phyloP scores from a whole-genome alignment of 176 grass and related monocot species.

The Otatea glauca region DNA sequence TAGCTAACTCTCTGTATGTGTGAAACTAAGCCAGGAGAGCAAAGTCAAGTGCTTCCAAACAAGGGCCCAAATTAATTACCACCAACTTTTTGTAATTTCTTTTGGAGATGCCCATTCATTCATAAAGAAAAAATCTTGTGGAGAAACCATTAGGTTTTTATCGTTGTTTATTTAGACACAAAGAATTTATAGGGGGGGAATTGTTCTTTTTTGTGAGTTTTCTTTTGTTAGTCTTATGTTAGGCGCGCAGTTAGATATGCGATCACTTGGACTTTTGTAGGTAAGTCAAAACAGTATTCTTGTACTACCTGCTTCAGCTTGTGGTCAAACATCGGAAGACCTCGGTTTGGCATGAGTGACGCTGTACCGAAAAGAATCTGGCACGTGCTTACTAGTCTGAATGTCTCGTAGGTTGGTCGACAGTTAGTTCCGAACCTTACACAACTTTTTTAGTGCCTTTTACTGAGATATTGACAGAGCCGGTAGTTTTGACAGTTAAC shows the following conservation, averaged over 20 bases:
- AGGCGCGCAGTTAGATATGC: constrained; percentile 32
- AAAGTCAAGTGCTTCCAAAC: constrained; percentile 43
- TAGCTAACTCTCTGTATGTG: background rate
- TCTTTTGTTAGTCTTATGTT: constrained; percentile 37
- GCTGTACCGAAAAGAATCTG: constrained; percentile 45
- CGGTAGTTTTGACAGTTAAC: constrained; percentile 31
- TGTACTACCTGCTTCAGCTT: background rate
- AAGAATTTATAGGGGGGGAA: no score
- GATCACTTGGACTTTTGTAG: constrained; percentile 31
- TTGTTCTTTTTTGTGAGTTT: background rate
- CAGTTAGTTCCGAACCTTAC: constrained; percentile 40
- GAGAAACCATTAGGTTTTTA: background rate
- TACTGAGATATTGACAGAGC: constrained; percentile 35
- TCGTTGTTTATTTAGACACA: background rate
- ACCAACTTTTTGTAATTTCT: background rate
- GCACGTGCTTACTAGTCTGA: background rate
- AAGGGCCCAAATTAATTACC: background rate
- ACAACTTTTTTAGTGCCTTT: constrained; percentile 40
- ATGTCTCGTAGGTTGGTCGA: constrained; percentile 22
- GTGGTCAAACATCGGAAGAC: constrained; percentile 28
- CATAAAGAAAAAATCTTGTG: no score
- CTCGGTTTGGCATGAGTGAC: constrained; percentile 16
- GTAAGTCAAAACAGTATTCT: constrained; percentile 25
- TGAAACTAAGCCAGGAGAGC: constrained; percentile 15
- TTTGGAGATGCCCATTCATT: no score